A percentile compares a stretch with the other conserved stretches of the same genome.
These are phyloP conservation scores for Lenwebbia sp. DNA, from an alignment of 345 rosid genomes.

Conservation along the genomic window DNA sequence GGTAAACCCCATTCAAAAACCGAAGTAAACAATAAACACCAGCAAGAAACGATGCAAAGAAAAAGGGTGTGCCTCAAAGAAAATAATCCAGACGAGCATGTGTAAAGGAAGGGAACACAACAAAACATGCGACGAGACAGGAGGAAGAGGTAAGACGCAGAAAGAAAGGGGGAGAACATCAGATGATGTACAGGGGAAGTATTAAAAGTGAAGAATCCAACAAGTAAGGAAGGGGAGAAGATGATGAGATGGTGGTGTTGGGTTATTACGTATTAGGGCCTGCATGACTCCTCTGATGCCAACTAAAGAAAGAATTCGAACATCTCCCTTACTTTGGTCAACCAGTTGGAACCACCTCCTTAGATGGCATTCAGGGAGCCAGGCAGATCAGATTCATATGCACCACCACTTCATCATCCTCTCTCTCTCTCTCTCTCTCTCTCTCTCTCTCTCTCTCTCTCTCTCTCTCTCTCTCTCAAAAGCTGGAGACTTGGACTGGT, in stretches of 20 bases:
- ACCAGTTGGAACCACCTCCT: constrained; percentile 5
- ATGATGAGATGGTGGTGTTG: neutral
- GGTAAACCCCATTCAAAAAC: neutral
- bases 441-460: too few relatives aligned
- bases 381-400: neutral
- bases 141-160: neutral
- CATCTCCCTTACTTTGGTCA: neutral
- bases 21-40: neutral
- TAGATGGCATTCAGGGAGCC: constrained; percentile 10
- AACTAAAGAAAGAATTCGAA: neutral
- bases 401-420: neutral
- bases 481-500: too few relatives aligned
- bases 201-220: neutral
- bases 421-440: too few relatives aligned
- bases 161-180: neutral
- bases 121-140: neutral
- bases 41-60: neutral
- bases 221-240: neutral
- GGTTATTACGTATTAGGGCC: neutral
- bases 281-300: neutral
- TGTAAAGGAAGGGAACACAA: neutral
- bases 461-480: too few relatives aligned
- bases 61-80: neutral
- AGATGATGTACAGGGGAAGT: neutral
- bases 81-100: neutral